A percentile compares a stretch with the other conserved stretches of the same genome.
phyloP scores from a whole-genome alignment of 2,329 filamentous ascomycete species.

The Setomelanomma holmii region DNA sequence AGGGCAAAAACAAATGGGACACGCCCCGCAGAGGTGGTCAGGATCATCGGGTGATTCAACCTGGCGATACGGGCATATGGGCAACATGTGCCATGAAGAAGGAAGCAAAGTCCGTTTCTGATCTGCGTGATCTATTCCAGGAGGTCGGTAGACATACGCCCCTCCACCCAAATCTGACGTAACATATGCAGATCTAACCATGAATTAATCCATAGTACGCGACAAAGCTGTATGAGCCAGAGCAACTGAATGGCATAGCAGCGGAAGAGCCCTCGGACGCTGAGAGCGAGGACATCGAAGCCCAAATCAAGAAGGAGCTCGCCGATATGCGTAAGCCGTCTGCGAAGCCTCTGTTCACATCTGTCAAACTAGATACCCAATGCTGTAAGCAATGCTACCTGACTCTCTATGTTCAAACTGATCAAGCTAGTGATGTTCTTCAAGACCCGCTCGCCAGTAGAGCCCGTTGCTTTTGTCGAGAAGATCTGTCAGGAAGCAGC shows the following conservation, averaged over 20 bases:
- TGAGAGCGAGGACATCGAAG: conserved; percentile 68
- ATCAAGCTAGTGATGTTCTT: conserved; percentile 69
- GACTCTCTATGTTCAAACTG: no score
- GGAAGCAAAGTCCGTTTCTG: conserved; percentile 72
- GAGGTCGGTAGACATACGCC: conserved; percentile 59
- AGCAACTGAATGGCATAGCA: conserved; percentile 47
- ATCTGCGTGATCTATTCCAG: conserved; percentile 71
- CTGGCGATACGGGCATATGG: conserved; percentile 78
- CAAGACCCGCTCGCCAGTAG: conserved; percentile 62
- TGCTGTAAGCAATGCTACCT: conserved; percentile 56
- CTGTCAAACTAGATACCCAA: conserved; percentile 62
- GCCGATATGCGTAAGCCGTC: conserved; percentile 63
- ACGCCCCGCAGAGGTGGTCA: conserved; percentile 45
- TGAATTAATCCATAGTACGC: conserved; percentile 69
- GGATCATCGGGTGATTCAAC: conserved; percentile 58
- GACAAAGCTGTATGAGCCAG: conserved; percentile 59
- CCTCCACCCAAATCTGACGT: background rate
- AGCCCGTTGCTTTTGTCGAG: conserved; percentile 67
- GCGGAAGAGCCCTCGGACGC: conserved; percentile 47
- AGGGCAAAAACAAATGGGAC: conserved; percentile 56
- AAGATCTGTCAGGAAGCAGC: conserved; percentile 64
- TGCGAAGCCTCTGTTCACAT: conserved; percentile 58
- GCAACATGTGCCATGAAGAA: conserved; percentile 77
- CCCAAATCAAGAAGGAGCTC: conserved; percentile 75
- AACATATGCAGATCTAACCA: background rate